Evolutionary conservation across 1,284 basidiomycete species (phyloP), one percentile per base, ranked within the genome.

Genomic region (Marasmius oreades): DNA sequence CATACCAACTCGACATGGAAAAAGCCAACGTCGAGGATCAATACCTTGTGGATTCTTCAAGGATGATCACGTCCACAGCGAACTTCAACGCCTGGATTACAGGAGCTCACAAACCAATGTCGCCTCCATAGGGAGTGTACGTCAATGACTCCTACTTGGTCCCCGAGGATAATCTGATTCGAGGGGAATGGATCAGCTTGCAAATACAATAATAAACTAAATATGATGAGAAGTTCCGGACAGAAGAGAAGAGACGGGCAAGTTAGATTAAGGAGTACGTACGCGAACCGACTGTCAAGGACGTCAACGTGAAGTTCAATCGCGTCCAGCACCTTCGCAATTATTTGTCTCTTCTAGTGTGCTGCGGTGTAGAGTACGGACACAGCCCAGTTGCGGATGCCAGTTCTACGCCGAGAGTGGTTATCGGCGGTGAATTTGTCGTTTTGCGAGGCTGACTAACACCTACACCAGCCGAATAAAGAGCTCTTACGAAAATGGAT

Each of bases 271-370:
- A 44, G 42, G 53, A 33, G 47, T 24, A 79, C 85, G 50, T 70
- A 90, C 87, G 85, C 85, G 28, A 76, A 70, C 58, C 81, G 72
- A 55, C 73, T 74, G 67, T 82, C 47, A 31, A 18, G 7, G 28
- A 50, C 47, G 23, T 50, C 46, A 28, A 24, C n/a, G n/a, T 11
- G 44, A 45, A 45, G 44, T 23, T 24, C 44, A 23, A 22, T 12
- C 12, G 11, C 11, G 24, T 20, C 20, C 11, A 45, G 44, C n/a
- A 23, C 10, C 39, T 24, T 23, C 14, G 22, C 5, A 7, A 5
- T 23, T 11, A 23, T 20, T 24, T 23, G 20, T 23, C 20, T 45
- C 14, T 45, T 23, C 44, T 20, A 45, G 44, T 23, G 44, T 12
- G 24, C 20, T 45, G 5, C 20, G 44, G 2, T 23, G n/a, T 5